Evolutionary conservation across 225 moss, liverwort and hornwort species (phyloP).

Genomic region (Rhytidiadelphus loreus): DNA sequence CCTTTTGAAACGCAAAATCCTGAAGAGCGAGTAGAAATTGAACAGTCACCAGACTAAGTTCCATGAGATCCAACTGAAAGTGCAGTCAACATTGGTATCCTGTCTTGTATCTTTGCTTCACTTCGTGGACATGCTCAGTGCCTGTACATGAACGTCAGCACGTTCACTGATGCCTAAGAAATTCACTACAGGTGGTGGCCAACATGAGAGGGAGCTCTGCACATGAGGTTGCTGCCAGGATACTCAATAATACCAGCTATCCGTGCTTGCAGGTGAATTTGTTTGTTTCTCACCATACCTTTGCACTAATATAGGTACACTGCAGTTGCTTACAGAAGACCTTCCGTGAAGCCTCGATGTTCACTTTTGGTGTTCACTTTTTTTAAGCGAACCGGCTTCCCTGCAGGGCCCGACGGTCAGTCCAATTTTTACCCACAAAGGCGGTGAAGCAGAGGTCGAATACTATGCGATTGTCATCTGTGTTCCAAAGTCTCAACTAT

Average conservation of each 20-base stretch:
- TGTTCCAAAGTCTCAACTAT: constrained; percentile 56
- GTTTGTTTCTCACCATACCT: too few species aligned
- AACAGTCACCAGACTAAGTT: neutral
- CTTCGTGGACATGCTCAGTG: neutral
- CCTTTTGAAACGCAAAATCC: neutral
- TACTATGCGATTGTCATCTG: constrained; percentile 70
- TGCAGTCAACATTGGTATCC: neutral
- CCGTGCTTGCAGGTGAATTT: neutral
- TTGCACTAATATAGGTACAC: too few species aligned
- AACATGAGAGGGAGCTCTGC: constrained; percentile 75
- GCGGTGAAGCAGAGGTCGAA: constrained; percentile 24
- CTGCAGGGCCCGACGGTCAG: constrained; percentile 70
- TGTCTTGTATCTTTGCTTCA: neutral
- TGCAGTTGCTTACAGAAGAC: neutral
- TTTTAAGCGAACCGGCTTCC: neutral
- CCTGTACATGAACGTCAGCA: neutral
- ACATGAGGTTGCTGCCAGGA: constrained; percentile 46
- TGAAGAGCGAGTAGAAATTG: neutral
- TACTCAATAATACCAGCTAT: constrained; percentile 30
- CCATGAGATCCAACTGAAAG: neutral
- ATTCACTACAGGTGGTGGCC: constrained; percentile 38
- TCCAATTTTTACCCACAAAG: constrained; percentile 25
- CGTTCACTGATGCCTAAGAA: neutral
- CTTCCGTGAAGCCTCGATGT: neutral
- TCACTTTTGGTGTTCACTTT: neutral